Evolutionary conservation across 768 basidiomycete species (phyloP).

Genomic region (Leccinellum luteum): DNA sequence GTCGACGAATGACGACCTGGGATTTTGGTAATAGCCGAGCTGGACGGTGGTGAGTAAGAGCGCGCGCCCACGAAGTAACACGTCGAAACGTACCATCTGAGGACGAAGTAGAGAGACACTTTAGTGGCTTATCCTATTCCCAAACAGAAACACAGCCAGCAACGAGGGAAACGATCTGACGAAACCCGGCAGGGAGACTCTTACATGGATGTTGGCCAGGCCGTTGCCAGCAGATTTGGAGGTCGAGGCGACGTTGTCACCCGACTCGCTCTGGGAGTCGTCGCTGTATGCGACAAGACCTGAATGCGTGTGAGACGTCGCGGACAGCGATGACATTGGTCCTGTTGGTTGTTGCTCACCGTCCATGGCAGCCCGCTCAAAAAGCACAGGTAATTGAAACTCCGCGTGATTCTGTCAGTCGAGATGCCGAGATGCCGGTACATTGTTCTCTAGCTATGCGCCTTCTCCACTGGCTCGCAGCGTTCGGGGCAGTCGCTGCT

Average conservation of each 20-base stretch:
- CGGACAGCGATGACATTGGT: not conserved
- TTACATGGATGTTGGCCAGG: conserved; percentile 50
- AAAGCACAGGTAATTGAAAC: conserved; percentile 17
- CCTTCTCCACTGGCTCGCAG: conserved; percentile 28
- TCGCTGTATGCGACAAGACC: conserved; percentile 65
- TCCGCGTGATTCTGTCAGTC: conserved; percentile 12
- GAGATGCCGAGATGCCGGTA: conserved; percentile 28
- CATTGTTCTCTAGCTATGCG: conserved; percentile 20
- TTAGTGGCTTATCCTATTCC: conserved; percentile 62
- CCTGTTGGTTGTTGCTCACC: conserved; percentile 19
- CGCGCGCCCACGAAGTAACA: not conserved
- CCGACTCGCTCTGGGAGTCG: conserved; percentile 60
- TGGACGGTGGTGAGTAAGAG: conserved; percentile 16
- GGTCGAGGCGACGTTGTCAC: conserved; percentile 38
- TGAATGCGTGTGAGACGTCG: conserved; percentile 21
- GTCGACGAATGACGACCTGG: conserved; percentile 59
- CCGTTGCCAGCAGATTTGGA: conserved; percentile 14
- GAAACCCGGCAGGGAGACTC: conserved; percentile 43
- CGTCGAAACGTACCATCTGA: conserved; percentile 29
- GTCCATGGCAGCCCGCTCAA: conserved; percentile 25
- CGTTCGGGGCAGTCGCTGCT: conserved; percentile 34
- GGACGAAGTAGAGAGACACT: conserved; percentile 24
- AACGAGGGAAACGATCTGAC: conserved; percentile 60
- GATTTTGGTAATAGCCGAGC: conserved; percentile 47
- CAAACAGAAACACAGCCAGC: conserved; percentile 56